Base-by-base conservation (phyloP, 495 filamentous ascomycete genomes). In the Achaetomiella virescens region DNA sequence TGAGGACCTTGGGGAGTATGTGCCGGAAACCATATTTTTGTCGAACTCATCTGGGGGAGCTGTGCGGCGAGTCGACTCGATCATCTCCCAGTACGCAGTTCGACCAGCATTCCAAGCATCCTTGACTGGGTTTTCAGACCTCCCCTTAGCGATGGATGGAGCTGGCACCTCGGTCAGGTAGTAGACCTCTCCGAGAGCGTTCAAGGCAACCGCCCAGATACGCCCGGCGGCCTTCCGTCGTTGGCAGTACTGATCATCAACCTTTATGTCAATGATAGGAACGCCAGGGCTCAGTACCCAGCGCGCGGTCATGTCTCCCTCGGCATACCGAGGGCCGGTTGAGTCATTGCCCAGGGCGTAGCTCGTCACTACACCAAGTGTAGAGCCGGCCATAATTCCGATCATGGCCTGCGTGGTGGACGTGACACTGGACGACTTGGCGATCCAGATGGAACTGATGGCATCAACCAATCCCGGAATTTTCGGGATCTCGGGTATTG, bases 281-380 rank as follows among this genome's bases (percentile, higher is more conserved):
- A 98, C 89, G 40, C 93, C 93, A 2, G 93, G 95, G 59, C 89
- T 88, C 22, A 98, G 75, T 21, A 88, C 83, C 91, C 91, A 97
- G 59, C 82, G 84, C 50, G 87, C 87, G 24, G 89, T 93, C 41
- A 90, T 75, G 54, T 91, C 86, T 6, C 89, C 90, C 25, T 83
- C 81, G 36, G 79, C 77, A 59, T 84, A 83, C 18, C 86, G 84
- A 35, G 80, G 77, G 10, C 85, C 84, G 33, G 83, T 80, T 5
- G 82, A 72, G 17, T 84, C 82, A 67, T 84, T 77, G 33, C 89
- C 89, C 6, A 96, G 68, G 14, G 89, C 84, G 70, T 91, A 96
- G 0, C 86, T 78, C 2, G 90, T 87, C 20, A 98, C 76, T n/a
- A 97, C 76, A 43, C 93, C 93, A 2, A 85, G 80, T 12, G 91